A percentile compares a stretch with the other conserved stretches of the same genome.
Conservation (phyloP, 1,139 yeast genomes). For the Protomyces macrosporus region DNA sequence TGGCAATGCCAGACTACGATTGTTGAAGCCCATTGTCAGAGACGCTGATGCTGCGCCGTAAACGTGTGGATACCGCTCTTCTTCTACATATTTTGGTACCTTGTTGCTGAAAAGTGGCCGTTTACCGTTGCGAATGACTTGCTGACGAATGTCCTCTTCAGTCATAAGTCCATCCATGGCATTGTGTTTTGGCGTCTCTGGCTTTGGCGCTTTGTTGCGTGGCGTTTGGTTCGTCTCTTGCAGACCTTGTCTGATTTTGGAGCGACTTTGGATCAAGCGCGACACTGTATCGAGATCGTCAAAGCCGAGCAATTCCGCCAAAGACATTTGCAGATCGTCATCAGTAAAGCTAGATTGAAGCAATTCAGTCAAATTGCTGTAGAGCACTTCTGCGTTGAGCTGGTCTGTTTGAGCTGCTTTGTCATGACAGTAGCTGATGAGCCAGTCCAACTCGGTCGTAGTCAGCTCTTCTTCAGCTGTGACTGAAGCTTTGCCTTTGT, state of each 20-base stretch:
- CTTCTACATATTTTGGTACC: slow-evolving; percentile 44
- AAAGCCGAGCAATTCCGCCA: slow-evolving; percentile 77
- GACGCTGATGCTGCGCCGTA: slow-evolving; percentile 63
- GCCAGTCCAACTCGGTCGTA: background rate
- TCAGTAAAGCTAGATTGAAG: slow-evolving; percentile 37
- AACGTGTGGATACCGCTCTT: slow-evolving; percentile 77
- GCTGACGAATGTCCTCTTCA: slow-evolving; percentile 36
- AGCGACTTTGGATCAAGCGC: slow-evolving; percentile 54
- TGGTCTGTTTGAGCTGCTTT: slow-evolving; percentile 2
- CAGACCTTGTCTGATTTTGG: slow-evolving; percentile 29
- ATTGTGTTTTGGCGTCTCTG: background rate
- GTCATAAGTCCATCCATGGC: slow-evolving; percentile 11
- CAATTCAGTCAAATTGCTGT: background rate
- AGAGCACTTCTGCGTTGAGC: slow-evolving; percentile 9
- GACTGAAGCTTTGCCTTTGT: background rate
- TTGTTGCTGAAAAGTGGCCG: slow-evolving; percentile 50
- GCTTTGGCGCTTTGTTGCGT: background rate
- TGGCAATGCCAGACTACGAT: slow-evolving; percentile 75
- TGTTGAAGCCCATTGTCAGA: slow-evolving; percentile 66
- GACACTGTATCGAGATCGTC: slow-evolving; percentile 78
- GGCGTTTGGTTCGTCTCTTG: slow-evolving; percentile 32
- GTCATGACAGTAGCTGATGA: background rate
- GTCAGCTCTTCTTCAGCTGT: background rate
- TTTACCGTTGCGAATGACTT: slow-evolving; percentile 52
- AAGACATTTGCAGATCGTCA: slow-evolving; percentile 58